Conservation (phyloP, 441 rosid species). For the Biscutella laevigata region DNA sequence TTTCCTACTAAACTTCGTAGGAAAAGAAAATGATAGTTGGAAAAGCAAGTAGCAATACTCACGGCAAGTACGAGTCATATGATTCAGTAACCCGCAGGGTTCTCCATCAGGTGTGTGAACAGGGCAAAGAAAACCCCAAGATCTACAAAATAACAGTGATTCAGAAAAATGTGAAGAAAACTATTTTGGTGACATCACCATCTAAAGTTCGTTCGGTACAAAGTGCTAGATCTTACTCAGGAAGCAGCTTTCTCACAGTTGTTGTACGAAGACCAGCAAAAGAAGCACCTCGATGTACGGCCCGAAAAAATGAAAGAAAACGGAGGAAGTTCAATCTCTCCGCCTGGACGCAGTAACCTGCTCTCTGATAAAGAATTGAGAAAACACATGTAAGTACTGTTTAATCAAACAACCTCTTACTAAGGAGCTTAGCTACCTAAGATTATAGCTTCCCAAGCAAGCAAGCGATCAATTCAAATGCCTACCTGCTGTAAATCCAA, state of each 20-base stretch:
- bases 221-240: constrained; percentile 55
- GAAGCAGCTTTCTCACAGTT: constrained; percentile 90
- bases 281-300: constrained; percentile 95
- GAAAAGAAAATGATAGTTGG: neutral
- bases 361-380: constrained; percentile 42
- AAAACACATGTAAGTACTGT: constrained; percentile 3
- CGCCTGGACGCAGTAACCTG: constrained; percentile 95
- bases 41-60: constrained; percentile 33
- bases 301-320: constrained; percentile 83
- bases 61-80: constrained; percentile 80
- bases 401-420: constrained; percentile 5
- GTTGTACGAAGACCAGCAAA: constrained; percentile 97
- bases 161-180: constrained; percentile 3
- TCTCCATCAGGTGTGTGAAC: constrained; percentile 99
- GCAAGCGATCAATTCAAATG: constrained; percentile 2
- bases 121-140: constrained; percentile 99
- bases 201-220: constrained; percentile 3
- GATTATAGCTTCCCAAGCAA: constrained; percentile 10
- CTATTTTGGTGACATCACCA: neutral
- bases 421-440: constrained; percentile 5
- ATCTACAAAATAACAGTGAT: constrained; percentile 38
- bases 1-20: neutral
- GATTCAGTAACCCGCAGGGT: constrained; percentile 94
- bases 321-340: constrained; percentile 94
- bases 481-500: constrained; percentile 87